These are phyloP conservation scores for Lepidium africanum DNA, from an alignment of 345 rosid species.

Conservation along the genomic window DNA sequence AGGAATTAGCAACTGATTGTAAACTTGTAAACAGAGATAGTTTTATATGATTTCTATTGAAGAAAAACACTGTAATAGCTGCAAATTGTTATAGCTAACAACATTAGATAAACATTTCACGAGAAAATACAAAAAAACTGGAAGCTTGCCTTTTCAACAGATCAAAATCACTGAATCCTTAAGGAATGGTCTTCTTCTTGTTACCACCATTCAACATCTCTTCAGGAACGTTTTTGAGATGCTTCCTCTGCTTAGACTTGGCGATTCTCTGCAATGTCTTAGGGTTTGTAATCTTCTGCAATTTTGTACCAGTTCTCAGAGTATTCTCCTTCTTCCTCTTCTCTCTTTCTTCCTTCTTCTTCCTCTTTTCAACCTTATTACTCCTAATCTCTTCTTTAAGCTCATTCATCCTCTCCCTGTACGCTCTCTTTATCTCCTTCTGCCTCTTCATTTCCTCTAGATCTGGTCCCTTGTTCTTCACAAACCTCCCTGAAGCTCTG, in stretches of 20 bases:
- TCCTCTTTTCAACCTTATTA: conserved; percentile 79
- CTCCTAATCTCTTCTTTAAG: conserved; percentile 79
- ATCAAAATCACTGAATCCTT: not conserved
- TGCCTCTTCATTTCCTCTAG: conserved; percentile 61
- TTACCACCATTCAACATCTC: conserved; percentile 31
- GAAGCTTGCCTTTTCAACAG: not conserved
- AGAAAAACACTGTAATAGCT: conserved; percentile 9
- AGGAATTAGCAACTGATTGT: not conserved
- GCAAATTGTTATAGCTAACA: not conserved
- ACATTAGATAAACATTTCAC: not conserved
- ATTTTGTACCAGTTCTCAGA: conserved; percentile 67
- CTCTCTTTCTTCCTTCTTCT: conserved; percentile 74
- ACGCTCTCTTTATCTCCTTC: conserved; percentile 77
- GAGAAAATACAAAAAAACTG: not conserved
- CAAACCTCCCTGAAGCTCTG: conserved; percentile 64
- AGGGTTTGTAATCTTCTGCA: conserved; percentile 75
- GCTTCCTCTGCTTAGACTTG: conserved; percentile 67
- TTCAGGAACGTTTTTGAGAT: conserved; percentile 69
- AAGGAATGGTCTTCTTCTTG: not conserved
- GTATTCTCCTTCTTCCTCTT: conserved; percentile 85
- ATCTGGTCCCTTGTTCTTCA: conserved; percentile 41
- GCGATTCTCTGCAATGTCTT: conserved; percentile 78
- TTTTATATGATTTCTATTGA: not conserved
- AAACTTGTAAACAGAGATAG: not conserved
- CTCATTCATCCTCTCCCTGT: conserved; percentile 61